Percentiles rank a stretch among this genome's conserved stretches.
phyloP scores from a whole-genome alignment of 352 stramenopile species.

The Globisporangium takayamanum region DNA sequence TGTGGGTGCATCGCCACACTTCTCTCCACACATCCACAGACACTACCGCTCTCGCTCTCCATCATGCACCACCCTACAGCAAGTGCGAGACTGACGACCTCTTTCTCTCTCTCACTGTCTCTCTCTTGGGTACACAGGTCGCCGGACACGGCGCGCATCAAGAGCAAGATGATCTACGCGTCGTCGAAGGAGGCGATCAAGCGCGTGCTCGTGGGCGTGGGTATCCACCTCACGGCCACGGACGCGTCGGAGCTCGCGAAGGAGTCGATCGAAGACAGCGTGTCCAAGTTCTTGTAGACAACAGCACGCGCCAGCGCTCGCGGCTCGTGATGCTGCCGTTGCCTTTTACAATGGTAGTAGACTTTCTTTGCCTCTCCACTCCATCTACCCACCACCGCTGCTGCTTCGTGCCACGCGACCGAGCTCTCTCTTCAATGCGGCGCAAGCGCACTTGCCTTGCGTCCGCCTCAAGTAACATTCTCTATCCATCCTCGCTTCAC shows the following conservation, averaged over 20 bases:
- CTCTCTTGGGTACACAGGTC: conserved; percentile 37
- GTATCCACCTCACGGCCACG: conserved; percentile 93
- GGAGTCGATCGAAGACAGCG: conserved; percentile 74
- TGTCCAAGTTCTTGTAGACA: conserved; percentile 87
- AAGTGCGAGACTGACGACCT: background rate
- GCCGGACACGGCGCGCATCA: conserved; percentile 89
- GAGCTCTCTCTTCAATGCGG: background rate
- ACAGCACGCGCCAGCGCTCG: background rate
- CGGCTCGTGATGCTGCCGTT: background rate
- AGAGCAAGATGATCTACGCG: conserved; percentile 95
- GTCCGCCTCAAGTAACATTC: no score
- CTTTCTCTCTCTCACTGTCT: conserved; percentile 1
- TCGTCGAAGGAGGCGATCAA: conserved; percentile 94
- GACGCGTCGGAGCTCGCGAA: conserved; percentile 84
- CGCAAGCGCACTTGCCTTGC: no score
- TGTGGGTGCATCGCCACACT: background rate
- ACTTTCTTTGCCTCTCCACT: conserved; percentile 9
- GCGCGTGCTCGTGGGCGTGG: conserved; percentile 90
- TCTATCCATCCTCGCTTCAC: no score
- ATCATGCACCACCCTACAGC: no score
- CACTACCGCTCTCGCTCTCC: no score
- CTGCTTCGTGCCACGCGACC: background rate
- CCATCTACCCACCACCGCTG: background rate
- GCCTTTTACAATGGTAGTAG: conserved; percentile 15
- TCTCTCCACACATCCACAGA: background rate